phyloP scores from a whole-genome alignment of 495 filamentous ascomycete species.

The Aspergillus indologenus region DNA sequence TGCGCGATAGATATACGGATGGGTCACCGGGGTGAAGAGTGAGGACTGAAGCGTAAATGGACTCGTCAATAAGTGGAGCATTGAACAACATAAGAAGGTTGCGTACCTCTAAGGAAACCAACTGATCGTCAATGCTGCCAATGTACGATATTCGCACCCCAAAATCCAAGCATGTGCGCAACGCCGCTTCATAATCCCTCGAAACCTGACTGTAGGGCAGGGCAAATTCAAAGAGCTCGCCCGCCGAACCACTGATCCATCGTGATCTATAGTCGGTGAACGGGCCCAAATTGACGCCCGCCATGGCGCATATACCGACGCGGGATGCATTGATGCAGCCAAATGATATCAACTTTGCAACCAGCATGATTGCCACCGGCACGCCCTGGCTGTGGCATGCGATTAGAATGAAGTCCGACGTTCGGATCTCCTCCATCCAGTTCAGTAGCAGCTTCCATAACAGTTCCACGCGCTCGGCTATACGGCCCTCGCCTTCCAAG shows the following conservation, averaged over 20 bases:
- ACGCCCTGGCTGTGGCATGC: slow-evolving; percentile 96
- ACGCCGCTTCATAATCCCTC: slow-evolving; percentile 70
- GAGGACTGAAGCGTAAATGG: slow-evolving; percentile 61
- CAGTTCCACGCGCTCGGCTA: slow-evolving; percentile 81
- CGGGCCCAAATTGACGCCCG: slow-evolving; percentile 89
- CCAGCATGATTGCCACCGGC: slow-evolving; percentile 87
- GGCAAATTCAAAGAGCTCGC: slow-evolving; percentile 90
- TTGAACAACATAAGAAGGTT: background rate
- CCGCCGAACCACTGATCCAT: slow-evolving; percentile 80
- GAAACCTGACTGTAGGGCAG: slow-evolving; percentile 75
- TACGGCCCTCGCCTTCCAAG: slow-evolving; percentile 96
- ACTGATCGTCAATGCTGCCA: slow-evolving; percentile 94
- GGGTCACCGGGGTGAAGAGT: slow-evolving; percentile 73
- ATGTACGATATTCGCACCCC: slow-evolving; percentile 81
- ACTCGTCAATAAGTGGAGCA: slow-evolving; percentile 16
- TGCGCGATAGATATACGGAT: slow-evolving; percentile 89
- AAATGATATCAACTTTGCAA: slow-evolving; percentile 82
- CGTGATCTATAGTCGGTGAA: slow-evolving; percentile 83
- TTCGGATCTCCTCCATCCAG: slow-evolving; percentile 87
- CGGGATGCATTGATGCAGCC: slow-evolving; percentile 66
- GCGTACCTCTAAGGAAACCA: slow-evolving; percentile 81
- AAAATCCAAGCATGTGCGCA: slow-evolving; percentile 68
- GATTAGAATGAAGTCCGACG: slow-evolving; percentile 83
- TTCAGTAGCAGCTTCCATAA: slow-evolving; percentile 93
- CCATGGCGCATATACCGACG: slow-evolving; percentile 88